Evolutionary conservation across 345 rosid genomes (phyloP), one percentile per base, ranked within the genome.

Genomic region (Aethionema arabicum): DNA sequence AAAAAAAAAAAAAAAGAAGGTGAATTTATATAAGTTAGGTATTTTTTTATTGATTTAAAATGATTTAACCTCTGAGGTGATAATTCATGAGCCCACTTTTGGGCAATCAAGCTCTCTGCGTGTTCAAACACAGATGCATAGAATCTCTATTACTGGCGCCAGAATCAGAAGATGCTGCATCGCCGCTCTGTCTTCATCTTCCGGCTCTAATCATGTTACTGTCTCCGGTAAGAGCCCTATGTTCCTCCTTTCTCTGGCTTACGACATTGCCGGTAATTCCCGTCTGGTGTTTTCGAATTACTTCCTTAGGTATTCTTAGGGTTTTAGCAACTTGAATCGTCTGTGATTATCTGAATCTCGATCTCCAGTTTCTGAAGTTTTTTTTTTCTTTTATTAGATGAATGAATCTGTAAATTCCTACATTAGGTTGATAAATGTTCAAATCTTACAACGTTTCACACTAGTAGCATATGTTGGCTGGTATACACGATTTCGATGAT

Each of bases 161-260:
- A 50, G 69, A 56, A 49, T 70, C 69, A 30, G 70, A 64, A 52
- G 69, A 64, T 56, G 50, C 75, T 50, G 42, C 49, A 48, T 50
- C 60, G 30, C 55, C 30, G 49, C 69, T 43, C 52, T 50, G 3
- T 56, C 53, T 1, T 35, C 69, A 33, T 63, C 65, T 14, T 51
- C 65, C 47, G 45, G 52, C 49, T 56, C 69, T 33, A 63, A 10
- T 27, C 55, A 27, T 51, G 41, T 11, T n/a, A 47, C 55, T 8
- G 15, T 70, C 74, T 43, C 60, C n/a, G 74, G 75, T 70, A 64
- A 63, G 12, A 49, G 0, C 4, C 7, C 32, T 6, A 3, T 6
- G 11, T 3, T 11, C 56, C 44, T 56, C 49, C 11, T 10, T 4
- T 10, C 35, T 11, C 42, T 9, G 2, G 6, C 40, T 41, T 51